phyloP scores from a whole-genome alignment of 169 alveolate species.

The Cryptosporidium viatorum region DNA sequence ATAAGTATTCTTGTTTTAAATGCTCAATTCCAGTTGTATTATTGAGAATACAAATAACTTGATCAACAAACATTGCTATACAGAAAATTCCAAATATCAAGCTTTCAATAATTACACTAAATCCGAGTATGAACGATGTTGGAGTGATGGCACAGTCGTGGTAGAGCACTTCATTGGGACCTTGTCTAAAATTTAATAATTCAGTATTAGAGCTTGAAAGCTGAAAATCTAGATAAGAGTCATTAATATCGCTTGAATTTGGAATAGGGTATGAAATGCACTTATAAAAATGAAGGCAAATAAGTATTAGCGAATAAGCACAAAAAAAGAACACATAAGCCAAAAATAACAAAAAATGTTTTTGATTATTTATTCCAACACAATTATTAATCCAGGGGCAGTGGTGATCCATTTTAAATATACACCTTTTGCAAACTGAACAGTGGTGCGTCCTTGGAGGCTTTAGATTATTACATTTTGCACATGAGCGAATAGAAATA shows the following conservation, averaged over 20 bases:
- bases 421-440: slow-evolving; percentile 87
- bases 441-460: slow-evolving; percentile 93
- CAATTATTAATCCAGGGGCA: slow-evolving; percentile 97
- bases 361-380: slow-evolving; percentile 87
- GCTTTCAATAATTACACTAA: slow-evolving; percentile 49
- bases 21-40: slow-evolving; percentile 74
- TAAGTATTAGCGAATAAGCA: slow-evolving; percentile 19
- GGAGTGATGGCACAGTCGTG: slow-evolving; percentile 38
- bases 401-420: slow-evolving; percentile 92
- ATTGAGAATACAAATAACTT: slow-evolving; percentile 34
- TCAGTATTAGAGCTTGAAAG: background rate
- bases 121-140: slow-evolving; percentile 34
- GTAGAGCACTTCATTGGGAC: background rate
- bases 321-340: slow-evolving; percentile 76
- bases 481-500: slow-evolving; percentile 73
- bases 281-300: slow-evolving; percentile 44
- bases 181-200: background rate
- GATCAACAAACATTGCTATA: slow-evolving; percentile 69
- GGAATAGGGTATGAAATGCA: slow-evolving; percentile 45
- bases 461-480: slow-evolving; percentile 80
- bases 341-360: slow-evolving; percentile 83
- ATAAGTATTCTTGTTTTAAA: slow-evolving; percentile 53
- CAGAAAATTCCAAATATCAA: slow-evolving; percentile 60
- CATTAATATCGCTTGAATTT: background rate
- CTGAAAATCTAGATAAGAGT: background rate